Percentiles rank a stretch among this genome's conserved stretches.
Evolutionary conservation across 352 stramenopile species (phyloP).

Genomic region (Globisporangium spinosum): DNA sequence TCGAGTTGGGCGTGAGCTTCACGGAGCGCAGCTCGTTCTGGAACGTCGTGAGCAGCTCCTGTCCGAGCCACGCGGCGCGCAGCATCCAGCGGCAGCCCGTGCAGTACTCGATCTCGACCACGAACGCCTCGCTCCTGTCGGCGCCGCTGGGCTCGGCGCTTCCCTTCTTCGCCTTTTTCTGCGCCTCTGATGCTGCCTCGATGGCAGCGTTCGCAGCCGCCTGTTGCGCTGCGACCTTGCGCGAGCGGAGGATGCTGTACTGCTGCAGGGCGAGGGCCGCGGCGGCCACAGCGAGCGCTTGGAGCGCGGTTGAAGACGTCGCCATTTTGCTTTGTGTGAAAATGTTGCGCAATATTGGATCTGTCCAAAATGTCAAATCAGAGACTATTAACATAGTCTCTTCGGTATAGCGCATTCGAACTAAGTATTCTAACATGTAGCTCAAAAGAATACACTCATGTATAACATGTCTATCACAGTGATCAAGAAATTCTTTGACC

Average conservation of each 20-base stretch:
- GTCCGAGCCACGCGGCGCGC: constrained; percentile 83
- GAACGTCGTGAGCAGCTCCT: constrained; percentile 93
- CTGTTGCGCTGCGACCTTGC: constrained; percentile 6
- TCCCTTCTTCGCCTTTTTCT: constrained; percentile 6
- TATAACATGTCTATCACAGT: too few relatives aligned
- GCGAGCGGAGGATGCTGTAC: constrained; percentile 23
- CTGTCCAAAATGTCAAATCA: too few relatives aligned
- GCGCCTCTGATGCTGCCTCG: background rate
- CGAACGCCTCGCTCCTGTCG: constrained; percentile 29
- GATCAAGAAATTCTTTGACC: too few relatives aligned
- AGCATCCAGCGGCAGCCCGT: constrained; percentile 90
- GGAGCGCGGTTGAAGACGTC: constrained; percentile 4
- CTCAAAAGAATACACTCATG: too few relatives aligned
- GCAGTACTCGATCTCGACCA: constrained; percentile 92
- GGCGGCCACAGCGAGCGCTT: constrained; percentile 27
- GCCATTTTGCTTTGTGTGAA: too few relatives aligned
- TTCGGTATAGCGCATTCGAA: too few relatives aligned
- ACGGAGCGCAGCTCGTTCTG: constrained; percentile 71
- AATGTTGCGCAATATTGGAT: too few relatives aligned
- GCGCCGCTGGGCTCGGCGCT: background rate
- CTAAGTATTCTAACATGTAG: too few relatives aligned
- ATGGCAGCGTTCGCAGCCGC: constrained; percentile 3
- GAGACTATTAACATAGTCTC: too few relatives aligned
- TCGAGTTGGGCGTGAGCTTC: constrained; percentile 58
- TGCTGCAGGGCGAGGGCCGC: constrained; percentile 44